These are phyloP conservation scores for Cercophora sp. DNA, from an alignment of 495 filamentous ascomycete species.

Conservation along the genomic window DNA sequence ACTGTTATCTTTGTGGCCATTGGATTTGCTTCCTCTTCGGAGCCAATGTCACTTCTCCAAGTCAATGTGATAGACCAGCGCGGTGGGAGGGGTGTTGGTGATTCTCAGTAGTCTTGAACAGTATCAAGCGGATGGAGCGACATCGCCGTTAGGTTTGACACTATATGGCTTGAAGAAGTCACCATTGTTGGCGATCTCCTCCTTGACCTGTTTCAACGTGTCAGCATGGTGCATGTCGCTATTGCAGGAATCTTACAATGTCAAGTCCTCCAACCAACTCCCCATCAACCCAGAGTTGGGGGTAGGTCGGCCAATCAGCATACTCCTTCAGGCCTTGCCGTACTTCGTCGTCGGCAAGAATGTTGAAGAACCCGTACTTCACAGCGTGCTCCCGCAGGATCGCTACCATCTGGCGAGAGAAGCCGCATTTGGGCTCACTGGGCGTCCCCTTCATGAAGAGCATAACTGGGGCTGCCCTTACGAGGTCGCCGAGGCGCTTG, in stretches of 20 bases:
- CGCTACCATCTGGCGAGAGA: constrained; percentile 81
- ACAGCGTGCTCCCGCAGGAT: constrained; percentile 82
- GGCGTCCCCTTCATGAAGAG: constrained; percentile 95
- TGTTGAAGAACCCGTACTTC: constrained; percentile 98
- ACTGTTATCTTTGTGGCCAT: too few species aligned
- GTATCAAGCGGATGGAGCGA: constrained; percentile 23
- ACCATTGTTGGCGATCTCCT: constrained; percentile 38
- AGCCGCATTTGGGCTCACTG: constrained; percentile 87
- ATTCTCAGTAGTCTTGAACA: too few species aligned
- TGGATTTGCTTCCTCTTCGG: too few species aligned
- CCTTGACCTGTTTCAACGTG: constrained; percentile 30
- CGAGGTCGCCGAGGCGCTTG: constrained; percentile 69
- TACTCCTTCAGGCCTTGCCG: constrained; percentile 92
- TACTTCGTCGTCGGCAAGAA: constrained; percentile 95
- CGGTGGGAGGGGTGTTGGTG: too few species aligned
- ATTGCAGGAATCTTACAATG: constrained; percentile 68
- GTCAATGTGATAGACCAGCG: too few species aligned
- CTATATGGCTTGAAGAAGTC: constrained; percentile 73
- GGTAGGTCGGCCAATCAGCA: constrained; percentile 96
- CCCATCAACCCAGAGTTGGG: constrained; percentile 80
- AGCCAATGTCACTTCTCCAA: too few species aligned
- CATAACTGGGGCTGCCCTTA: constrained; percentile 95
- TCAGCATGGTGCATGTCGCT: constrained; percentile 13
- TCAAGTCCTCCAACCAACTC: constrained; percentile 90
- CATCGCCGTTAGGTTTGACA: constrained; percentile 41